A percentile compares a stretch with the other conserved stretches of the same genome.
phyloP scores from a whole-genome alignment of 2,329 filamentous ascomycete genomes.

The Colletotrichum destructivum region DNA sequence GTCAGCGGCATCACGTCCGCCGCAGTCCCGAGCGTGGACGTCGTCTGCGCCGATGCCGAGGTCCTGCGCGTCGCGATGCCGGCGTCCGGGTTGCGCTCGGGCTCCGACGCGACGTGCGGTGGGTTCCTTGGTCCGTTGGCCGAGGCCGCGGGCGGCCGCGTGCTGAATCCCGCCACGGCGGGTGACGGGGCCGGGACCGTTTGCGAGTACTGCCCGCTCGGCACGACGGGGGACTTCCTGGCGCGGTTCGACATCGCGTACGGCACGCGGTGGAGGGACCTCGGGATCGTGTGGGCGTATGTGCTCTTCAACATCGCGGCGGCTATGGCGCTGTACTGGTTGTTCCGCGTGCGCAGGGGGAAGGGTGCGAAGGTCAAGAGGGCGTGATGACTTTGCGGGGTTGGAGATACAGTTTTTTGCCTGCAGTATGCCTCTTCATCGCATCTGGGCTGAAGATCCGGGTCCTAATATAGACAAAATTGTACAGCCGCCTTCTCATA shows the following conservation, averaged over 20 bases:
- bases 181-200: constrained; percentile 36
- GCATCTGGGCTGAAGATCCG: no score
- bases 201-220: constrained; percentile 61
- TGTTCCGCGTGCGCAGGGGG: constrained; percentile 51
- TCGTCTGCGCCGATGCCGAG: constrained; percentile 53
- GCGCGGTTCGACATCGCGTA: constrained; percentile 60
- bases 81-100: constrained; percentile 31
- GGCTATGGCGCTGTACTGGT: constrained; percentile 65
- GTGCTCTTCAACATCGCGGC: constrained; percentile 63
- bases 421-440: no score
- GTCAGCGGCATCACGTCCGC: constrained; percentile 70
- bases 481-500: no score
- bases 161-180: constrained; percentile 59
- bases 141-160: constrained; percentile 60
- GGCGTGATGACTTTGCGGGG: no score
- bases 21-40: constrained; percentile 41
- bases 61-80: constrained; percentile 71
- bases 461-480: no score
- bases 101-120: constrained; percentile 62
- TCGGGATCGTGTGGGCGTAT: constrained; percentile 67
- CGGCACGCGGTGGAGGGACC: constrained; percentile 67
- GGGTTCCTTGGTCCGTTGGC: constrained; percentile 65
- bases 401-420: no score
- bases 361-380: constrained; percentile 6
- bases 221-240: constrained; percentile 55